Conservation (phyloP, 2,329 filamentous ascomycete genomes). For the Rutstroemia sp. region DNA sequence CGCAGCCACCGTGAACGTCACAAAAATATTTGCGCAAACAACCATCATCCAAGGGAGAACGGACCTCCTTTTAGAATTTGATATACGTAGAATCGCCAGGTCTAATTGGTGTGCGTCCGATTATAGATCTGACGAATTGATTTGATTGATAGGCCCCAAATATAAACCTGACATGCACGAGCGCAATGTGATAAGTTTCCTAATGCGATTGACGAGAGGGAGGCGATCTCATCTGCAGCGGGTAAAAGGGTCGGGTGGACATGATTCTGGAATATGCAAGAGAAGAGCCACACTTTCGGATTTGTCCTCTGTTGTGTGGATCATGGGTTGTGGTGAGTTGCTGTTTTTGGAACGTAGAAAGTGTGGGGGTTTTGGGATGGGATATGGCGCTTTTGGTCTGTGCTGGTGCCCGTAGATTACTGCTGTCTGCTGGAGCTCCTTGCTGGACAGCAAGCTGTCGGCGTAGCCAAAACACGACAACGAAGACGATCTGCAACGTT, state of each 20-base stretch:
- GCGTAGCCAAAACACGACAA: neutral
- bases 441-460: neutral
- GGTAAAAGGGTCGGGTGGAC: neutral
- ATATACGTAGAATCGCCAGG: too few relatives aligned
- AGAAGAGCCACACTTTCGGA: neutral
- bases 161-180: neutral
- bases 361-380: neutral
- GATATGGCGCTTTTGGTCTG: neutral
- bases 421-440: neutral
- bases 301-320: neutral
- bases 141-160: neutral
- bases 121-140: neutral
- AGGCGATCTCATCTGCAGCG: constrained; percentile 5
- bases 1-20: too few relatives aligned
- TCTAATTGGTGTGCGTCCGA: too few relatives aligned
- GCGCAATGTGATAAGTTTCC: neutral
- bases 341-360: neutral
- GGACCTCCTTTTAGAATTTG: too few relatives aligned
- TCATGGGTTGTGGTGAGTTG: constrained; percentile 7
- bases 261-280: constrained; percentile 9
- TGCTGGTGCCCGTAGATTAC: too few relatives aligned
- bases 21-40: too few relatives aligned
- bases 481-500: neutral
- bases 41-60: too few relatives aligned
- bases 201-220: neutral